Evolutionary conservation across 73 alveolate species (phyloP).

Genomic region (Paramecium sexaurelia): DNA sequence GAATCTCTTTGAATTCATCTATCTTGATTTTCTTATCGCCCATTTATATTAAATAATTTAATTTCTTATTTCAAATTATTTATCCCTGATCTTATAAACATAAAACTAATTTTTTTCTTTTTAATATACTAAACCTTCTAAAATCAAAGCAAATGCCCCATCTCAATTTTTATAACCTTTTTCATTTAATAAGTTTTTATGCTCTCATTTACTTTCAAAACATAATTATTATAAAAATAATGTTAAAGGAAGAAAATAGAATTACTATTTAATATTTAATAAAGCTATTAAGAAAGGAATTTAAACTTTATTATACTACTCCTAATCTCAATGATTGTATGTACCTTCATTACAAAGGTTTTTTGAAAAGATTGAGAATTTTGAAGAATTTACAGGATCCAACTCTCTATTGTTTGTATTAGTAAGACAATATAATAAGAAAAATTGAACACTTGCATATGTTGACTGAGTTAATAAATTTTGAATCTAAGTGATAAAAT

Average conservation of each 20-base stretch:
- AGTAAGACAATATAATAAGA: conserved; percentile 91
- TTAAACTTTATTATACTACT: conserved; percentile 91
- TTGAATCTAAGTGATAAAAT: conserved; percentile 93
- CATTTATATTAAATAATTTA: not conserved
- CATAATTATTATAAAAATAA: not conserved
- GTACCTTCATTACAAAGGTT: conserved; percentile 96
- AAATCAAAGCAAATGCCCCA: not conserved
- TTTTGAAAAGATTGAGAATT: conserved; percentile 89
- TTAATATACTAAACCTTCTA: not conserved
- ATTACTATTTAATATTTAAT: conserved; percentile 72
- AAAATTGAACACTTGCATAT: conserved; percentile 88
- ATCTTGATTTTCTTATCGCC: conserved; percentile 24
- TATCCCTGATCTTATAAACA: not conserved
- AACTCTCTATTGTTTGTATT: conserved; percentile 81
- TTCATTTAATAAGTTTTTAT: not conserved
- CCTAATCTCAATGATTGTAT: conserved; percentile 96
- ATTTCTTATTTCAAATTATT: not conserved
- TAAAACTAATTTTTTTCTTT: not conserved
- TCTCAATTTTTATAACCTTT: not conserved
- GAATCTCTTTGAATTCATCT: conserved; percentile 18
- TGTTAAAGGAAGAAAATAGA: conserved; percentile 57
- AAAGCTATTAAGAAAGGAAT: conserved; percentile 82
- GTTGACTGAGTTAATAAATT: conserved; percentile 75
- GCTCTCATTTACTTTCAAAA: not conserved
- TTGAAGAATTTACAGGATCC: conserved; percentile 92